Conservation (phyloP, 2,329 filamentous ascomycete species). For the Pseudonectria foliicola region DNA sequence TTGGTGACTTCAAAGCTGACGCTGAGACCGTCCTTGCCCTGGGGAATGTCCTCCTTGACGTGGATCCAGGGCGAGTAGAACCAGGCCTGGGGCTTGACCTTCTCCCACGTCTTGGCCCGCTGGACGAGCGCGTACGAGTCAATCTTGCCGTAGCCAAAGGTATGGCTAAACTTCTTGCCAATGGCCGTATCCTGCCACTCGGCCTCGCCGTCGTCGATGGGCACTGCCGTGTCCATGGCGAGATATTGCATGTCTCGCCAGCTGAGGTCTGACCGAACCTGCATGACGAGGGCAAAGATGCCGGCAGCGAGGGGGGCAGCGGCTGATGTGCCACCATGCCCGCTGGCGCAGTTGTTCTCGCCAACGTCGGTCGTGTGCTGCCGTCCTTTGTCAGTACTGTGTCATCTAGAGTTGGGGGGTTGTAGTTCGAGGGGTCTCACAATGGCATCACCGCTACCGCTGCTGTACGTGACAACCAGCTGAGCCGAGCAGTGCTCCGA, state of each 20-base stretch:
- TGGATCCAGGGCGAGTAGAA: constrained; percentile 90
- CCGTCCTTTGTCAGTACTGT: constrained; percentile 5
- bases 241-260: constrained; percentile 97
- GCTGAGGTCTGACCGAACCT: constrained; percentile 75
- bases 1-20: constrained; percentile 76
- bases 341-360: constrained; percentile 64
- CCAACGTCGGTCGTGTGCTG: constrained; percentile 93
- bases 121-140: constrained; percentile 83
- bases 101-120: constrained; percentile 74
- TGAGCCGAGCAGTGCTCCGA: constrained; percentile 95
- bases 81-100: constrained; percentile 95
- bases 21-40: constrained; percentile 72
- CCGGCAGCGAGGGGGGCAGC: constrained; percentile 89
- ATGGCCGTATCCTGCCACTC: constrained; percentile 78
- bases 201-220: constrained; percentile 59
- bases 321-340: constrained; percentile 92
- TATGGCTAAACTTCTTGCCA: constrained; percentile 86
- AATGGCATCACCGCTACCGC: constrained; percentile 80
- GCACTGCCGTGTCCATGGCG: constrained; percentile 74
- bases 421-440: constrained; percentile 35
- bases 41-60: constrained; percentile 76
- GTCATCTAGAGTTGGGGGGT: too few species aligned
- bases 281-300: constrained; percentile 80
- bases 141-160: constrained; percentile 92
- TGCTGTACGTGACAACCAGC: constrained; percentile 93